These are phyloP conservation scores for Lactarius evosmus DNA, from an alignment of 768 basidiomycete species.

Conservation along the genomic window DNA sequence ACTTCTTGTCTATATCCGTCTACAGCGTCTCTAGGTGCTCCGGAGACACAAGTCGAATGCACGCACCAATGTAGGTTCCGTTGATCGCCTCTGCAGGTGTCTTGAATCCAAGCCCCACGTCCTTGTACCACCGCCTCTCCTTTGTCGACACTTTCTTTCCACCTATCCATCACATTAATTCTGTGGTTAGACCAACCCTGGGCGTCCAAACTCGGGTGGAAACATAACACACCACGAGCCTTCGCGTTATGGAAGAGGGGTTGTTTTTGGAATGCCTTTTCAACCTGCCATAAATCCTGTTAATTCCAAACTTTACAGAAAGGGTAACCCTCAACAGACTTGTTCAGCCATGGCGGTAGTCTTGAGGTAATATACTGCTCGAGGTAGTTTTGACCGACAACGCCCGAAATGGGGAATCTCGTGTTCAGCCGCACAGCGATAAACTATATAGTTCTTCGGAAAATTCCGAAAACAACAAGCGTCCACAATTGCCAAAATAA, in stretches of 20 bases:
- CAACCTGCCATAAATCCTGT: conserved; percentile 55
- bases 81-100: conserved; percentile 94
- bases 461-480: conserved; percentile 7
- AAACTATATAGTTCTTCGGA: conserved; percentile 27
- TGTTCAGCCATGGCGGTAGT: conserved; percentile 41
- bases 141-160: conserved; percentile 91
- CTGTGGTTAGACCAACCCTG: conserved; percentile 7
- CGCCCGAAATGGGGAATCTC: conserved; percentile 21
- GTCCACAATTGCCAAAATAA: not conserved
- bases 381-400: conserved; percentile 10
- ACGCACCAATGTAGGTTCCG: conserved; percentile 93
- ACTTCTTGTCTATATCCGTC: conserved; percentile 84
- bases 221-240: conserved; percentile 68
- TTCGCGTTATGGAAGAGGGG: conserved; percentile 97
- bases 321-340: conserved; percentile 31
- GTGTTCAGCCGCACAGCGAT: conserved; percentile 21
- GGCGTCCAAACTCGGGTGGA: not conserved
- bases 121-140: conserved; percentile 99
- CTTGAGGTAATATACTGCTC: conserved; percentile 30
- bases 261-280: conserved; percentile 98
- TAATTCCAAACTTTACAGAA: not conserved
- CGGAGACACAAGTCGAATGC: not conserved
- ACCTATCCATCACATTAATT: conserved; percentile 40
- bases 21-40: not conserved
- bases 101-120: conserved; percentile 95